Evolutionary conservation across 371 early-diverging fungal genomes (phyloP).

Genomic region (Apophysomyces elegans): DNA sequence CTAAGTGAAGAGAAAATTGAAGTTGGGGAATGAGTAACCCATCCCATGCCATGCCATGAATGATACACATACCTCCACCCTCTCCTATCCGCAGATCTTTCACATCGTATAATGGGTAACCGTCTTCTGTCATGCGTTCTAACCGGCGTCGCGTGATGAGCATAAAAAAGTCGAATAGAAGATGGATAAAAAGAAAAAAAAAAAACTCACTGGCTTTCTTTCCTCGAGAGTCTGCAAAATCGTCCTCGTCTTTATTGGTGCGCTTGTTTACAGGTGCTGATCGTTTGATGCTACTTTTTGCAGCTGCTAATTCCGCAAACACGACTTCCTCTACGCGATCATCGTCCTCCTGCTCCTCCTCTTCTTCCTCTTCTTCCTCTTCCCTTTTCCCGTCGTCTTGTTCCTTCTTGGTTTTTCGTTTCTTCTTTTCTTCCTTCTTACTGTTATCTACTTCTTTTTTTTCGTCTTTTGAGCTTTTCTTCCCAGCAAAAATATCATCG

Average conservation of each 20-base stretch:
- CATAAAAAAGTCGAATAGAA: neutral
- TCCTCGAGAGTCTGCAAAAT: constrained; percentile 52
- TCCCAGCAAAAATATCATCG: constrained; percentile 51
- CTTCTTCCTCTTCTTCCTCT: constrained; percentile 12
- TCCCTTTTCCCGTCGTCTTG: constrained; percentile 10
- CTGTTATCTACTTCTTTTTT: constrained; percentile 14
- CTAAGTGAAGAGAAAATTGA: constrained; percentile 14
- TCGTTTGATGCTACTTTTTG: constrained; percentile 33
- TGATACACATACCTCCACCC: constrained; percentile 26
- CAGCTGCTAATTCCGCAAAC: constrained; percentile 53
- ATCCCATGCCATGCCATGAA: neutral
- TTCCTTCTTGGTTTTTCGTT: constrained; percentile 17
- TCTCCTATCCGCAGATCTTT: constrained; percentile 49
- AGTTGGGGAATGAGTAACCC: neutral
- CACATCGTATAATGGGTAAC: constrained; percentile 55
- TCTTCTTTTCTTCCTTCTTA: constrained; percentile 23
- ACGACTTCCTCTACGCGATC: constrained; percentile 46
- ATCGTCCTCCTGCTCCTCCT: constrained; percentile 22
- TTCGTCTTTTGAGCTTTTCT: constrained; percentile 16
- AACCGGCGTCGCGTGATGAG: neutral
- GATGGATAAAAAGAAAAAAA: neutral
- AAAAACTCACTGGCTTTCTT: constrained; percentile 47
- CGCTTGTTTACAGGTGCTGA: constrained; percentile 14
- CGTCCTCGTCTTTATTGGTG: constrained; percentile 31
- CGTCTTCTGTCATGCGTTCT: constrained; percentile 58